Conservation (phyloP, 371 early-diverging fungal genomes). For the Smittium mucronatum region DNA sequence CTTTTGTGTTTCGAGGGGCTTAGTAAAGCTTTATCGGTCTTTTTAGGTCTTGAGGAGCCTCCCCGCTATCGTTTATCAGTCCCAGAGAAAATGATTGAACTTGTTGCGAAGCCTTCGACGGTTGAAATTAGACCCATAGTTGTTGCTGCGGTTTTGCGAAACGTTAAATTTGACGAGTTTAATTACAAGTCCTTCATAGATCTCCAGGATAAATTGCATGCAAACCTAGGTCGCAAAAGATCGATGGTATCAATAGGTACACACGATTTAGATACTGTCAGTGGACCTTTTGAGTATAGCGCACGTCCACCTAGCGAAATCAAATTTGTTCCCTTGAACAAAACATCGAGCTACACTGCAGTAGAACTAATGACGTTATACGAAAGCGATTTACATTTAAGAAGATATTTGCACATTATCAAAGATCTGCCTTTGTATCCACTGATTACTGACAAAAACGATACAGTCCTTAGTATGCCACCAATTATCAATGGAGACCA, state of each 20-base stretch:
- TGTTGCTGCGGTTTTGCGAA: slow-evolving; percentile 89
- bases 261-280: slow-evolving; percentile 94
- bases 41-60: slow-evolving; percentile 31
- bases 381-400: slow-evolving; percentile 70
- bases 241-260: slow-evolving; percentile 97
- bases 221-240: slow-evolving; percentile 92
- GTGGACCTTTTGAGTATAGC: slow-evolving; percentile 93
- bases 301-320: slow-evolving; percentile 80
- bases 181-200: slow-evolving; percentile 94
- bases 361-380: slow-evolving; percentile 83
- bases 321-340: slow-evolving; percentile 90
- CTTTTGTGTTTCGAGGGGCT: slow-evolving; percentile 92
- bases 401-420: slow-evolving; percentile 86
- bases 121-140: slow-evolving; percentile 73
- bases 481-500: slow-evolving; percentile 99
- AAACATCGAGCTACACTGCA: slow-evolving; percentile 74
- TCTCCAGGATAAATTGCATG: slow-evolving; percentile 98
- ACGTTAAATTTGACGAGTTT: slow-evolving; percentile 70
- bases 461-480: slow-evolving; percentile 89
- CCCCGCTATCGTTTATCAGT: slow-evolving; percentile 18
- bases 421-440: slow-evolving; percentile 86
- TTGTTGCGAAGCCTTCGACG: slow-evolving; percentile 37
- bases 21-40: slow-evolving; percentile 71
- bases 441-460: slow-evolving; percentile 76
- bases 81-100: slow-evolving; percentile 15